These are phyloP conservation scores for Lophiostoma macrostomum DNA, from an alignment of 495 filamentous ascomycete species.

Conservation along the genomic window DNA sequence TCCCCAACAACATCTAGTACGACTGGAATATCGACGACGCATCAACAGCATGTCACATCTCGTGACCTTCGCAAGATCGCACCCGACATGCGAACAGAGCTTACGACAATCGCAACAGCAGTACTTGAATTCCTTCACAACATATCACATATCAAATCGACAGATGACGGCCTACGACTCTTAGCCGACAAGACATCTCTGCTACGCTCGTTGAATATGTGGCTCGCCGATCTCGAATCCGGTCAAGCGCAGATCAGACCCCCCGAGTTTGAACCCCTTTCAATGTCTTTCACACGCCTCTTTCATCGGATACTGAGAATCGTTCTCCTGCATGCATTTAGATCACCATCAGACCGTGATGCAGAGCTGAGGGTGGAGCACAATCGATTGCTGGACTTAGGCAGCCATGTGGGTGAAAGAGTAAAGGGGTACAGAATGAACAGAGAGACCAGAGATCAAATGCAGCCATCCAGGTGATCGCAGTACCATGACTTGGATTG, in stretches of 20 bases:
- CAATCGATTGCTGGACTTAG: slow-evolving; percentile 10
- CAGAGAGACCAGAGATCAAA: slow-evolving; percentile 1
- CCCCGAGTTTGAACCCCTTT: slow-evolving; percentile 2
- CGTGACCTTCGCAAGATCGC: slow-evolving; percentile 15
- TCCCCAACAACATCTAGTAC: slow-evolving; percentile 11
- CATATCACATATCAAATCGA: slow-evolving; percentile 9
- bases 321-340: slow-evolving; percentile 14
- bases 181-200: slow-evolving; percentile 19
- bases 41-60: slow-evolving; percentile 5
- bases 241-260: slow-evolving; percentile 2
- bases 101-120: slow-evolving; percentile 12
- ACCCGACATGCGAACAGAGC: slow-evolving; percentile 21
- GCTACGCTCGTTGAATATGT: slow-evolving; percentile 12
- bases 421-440: slow-evolving; percentile 15
- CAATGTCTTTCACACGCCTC: slow-evolving; percentile 12
- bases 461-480: background rate
- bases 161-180: slow-evolving; percentile 14
- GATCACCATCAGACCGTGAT: slow-evolving; percentile 6
- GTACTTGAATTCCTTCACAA: slow-evolving; percentile 16
- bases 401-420: slow-evolving; percentile 10
- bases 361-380: slow-evolving; percentile 8
- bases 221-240: slow-evolving; percentile 7
- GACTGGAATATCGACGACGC: slow-evolving; percentile 2
- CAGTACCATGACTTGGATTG: too few species aligned
- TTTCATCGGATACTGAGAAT: slow-evolving; percentile 20